Evolutionary conservation across 192 early-diverging fungal species (phyloP), one percentile per base, ranked within the genome.

Genomic region (Coemansia sp.): DNA sequence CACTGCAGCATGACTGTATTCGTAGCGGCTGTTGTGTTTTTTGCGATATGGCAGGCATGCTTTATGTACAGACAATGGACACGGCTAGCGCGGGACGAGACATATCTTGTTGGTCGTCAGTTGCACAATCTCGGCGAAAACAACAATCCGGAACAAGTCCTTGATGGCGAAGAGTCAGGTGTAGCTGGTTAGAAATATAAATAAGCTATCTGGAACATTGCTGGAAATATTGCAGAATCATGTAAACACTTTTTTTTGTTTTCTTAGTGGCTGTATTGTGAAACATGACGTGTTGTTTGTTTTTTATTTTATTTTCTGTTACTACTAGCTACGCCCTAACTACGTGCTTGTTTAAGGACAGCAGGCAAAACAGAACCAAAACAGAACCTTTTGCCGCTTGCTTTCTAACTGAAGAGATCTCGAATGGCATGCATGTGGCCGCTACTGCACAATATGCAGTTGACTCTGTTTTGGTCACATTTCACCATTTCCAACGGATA

Each of bases 81-180:
- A 54, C 86, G 91, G 19, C 68, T 85, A 50, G 86, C 95, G 5
- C 85, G 90, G 26, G 95, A 99, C 47, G 92, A 92, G 52, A 86
- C 88, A 54, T 99, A 93, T 65, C 78, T 95, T 40, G 89, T 96
- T 54, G 97, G 97, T 11, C 85, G 88, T 40, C 83, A 83, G 72
- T 80, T 98, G 67, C 93, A 95, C 71, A 98, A 98, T 77, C 64
- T 96, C 58, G 83, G 37, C 6, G 85, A 38, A 16, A n/a, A 18
- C 57, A n/a, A 40, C n/a, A 15, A n/a, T 16, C 37, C 32, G 39
- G 15, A 39, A 15, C 56, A 57, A 26, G 13, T 39, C 38, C 11
- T 32, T 53, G 57, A 10, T 61, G 44, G 10, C 21, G 58, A 38
- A 0, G 57, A 62, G 9, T 21, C 39, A 32, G 39, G 6, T 10